A percentile compares a stretch with the other conserved stretches of the same genome.
These are phyloP conservation scores for Cetradonia linearis DNA, from an alignment of 495 filamentous ascomycete species.

Conservation along the genomic window DNA sequence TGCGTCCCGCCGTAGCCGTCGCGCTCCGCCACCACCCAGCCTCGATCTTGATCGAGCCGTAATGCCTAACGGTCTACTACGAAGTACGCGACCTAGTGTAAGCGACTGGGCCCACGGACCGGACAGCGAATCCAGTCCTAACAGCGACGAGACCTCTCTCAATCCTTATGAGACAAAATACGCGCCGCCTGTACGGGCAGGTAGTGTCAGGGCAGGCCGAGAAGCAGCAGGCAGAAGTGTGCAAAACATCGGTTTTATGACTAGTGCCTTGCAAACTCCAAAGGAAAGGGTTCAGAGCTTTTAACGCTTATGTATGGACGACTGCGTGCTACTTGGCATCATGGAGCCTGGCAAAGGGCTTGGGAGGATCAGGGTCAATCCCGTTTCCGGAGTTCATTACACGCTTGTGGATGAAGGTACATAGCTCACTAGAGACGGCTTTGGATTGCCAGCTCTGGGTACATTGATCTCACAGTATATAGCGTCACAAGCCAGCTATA, in stretches of 20 bases:
- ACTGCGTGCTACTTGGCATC: not conserved
- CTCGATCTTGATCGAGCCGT: constrained; percentile 20
- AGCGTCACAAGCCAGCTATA: not conserved
- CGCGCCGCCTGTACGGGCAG: constrained; percentile 14
- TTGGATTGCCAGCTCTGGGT: not conserved
- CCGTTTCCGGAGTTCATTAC: not conserved
- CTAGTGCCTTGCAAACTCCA: constrained; percentile 22
- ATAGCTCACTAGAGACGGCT: not conserved
- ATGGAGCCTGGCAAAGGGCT: not conserved
- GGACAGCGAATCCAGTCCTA: constrained; percentile 24
- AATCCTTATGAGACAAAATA: constrained; percentile 22
- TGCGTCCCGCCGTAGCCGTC: constrained; percentile 6
- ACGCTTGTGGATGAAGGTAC: not conserved
- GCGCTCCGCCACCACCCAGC: constrained; percentile 22
- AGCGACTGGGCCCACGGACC: constrained; percentile 27
- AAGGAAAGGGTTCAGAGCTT: constrained; percentile 2
- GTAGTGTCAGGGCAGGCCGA: constrained; percentile 21
- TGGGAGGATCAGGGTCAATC: not conserved
- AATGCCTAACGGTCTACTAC: constrained; percentile 21
- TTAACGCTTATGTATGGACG: constrained; percentile 2
- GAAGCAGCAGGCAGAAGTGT: constrained; percentile 21
- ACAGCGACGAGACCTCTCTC: constrained; percentile 22
- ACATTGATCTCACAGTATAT: constrained; percentile 5
- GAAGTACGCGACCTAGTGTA: constrained; percentile 25
- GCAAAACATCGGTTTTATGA: constrained; percentile 25